Evolutionary conservation across 768 basidiomycete species (phyloP), one percentile per base, ranked within the genome.

Genomic region (Kockovaella imperatae): DNA sequence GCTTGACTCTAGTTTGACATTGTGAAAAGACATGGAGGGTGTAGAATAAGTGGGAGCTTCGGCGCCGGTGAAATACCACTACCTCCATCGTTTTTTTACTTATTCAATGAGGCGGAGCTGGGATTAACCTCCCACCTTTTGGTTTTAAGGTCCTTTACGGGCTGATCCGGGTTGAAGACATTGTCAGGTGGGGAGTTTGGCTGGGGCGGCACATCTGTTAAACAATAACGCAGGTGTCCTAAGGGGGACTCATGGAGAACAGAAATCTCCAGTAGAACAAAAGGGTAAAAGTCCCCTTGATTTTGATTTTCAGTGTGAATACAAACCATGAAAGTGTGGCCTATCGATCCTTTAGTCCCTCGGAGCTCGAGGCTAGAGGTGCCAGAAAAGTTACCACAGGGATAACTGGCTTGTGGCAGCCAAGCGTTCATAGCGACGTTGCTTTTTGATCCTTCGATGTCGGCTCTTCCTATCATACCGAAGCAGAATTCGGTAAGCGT

Each of bases 1-100:
- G 81, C 80, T 81, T 82, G 81, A 82, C 81, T 82, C 81, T 82
- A 82, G 81, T 82, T 80, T 83, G 81, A 79, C 81, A 82, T 80
- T 81, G 81, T 82, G 78, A 81, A 80, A 79, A 81, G 81, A 81
- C 80, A 80, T 81, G 79, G 77, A 77, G 79, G 80, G 80, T 79
- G 81, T 81, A 82, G 80, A 72, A 82, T 82, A 81, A 79, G 81
- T 81, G 81, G 81, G 81, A 81, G 81, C 79, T 80, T 76, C 77
- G 78, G 79, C 77, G 76, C 77, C 77, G 75, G 76, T 82, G 81
- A 83, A 81, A 82, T 82, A 82, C 80, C 80, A 81, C 81, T 81
- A 83, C 80, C 79, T 78, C 79, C 80, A 81, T 82, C 72, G 78
- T 80, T 76, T 81, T 78, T 79, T 82, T 81, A 81, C 80, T 81